phyloP scores from a whole-genome alignment of 108 stramenopile genomes.

The Skeletonema menzelii region DNA sequence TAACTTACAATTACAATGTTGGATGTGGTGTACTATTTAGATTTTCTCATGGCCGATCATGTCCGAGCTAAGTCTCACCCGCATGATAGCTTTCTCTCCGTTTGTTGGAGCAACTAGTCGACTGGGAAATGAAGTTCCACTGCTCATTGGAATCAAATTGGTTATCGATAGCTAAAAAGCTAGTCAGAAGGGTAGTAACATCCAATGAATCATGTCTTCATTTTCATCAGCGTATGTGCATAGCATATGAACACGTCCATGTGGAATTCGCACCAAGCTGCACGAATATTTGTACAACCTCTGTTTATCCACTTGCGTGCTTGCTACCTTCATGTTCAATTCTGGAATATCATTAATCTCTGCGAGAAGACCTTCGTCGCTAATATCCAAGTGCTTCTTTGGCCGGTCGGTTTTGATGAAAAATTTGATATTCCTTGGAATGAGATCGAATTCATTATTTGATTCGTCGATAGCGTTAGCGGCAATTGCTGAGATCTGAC shows the following conservation, averaged over 20 bases:
- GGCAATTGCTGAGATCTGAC: not conserved
- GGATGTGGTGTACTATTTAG: conserved; percentile 83
- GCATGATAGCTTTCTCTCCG: conserved; percentile 67
- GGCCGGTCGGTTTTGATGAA: not conserved
- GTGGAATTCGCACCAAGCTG: not conserved
- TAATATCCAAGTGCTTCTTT: not conserved
- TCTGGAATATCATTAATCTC: not conserved
- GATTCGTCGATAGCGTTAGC: no score
- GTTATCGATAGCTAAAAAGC: conserved; percentile 55
- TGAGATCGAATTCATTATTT: not conserved
- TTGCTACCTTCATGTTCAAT: not conserved
- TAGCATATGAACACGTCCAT: not conserved
- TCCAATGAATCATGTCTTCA: not conserved
- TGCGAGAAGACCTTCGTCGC: not conserved
- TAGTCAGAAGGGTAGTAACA: not conserved
- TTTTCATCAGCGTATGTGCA: not conserved
- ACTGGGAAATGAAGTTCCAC: conserved; percentile 92
- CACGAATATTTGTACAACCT: not conserved
- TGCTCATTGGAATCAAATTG: conserved; percentile 77
- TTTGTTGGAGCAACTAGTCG: conserved; percentile 87
- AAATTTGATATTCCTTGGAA: not conserved
- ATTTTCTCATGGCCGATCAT: conserved; percentile 76
- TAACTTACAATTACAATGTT: conserved; percentile 77
- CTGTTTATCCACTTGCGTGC: not conserved
- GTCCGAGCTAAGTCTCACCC: conserved; percentile 70